Conservation (phyloP, 2,329 filamentous ascomycete genomes). For the Microcera coccophila region DNA sequence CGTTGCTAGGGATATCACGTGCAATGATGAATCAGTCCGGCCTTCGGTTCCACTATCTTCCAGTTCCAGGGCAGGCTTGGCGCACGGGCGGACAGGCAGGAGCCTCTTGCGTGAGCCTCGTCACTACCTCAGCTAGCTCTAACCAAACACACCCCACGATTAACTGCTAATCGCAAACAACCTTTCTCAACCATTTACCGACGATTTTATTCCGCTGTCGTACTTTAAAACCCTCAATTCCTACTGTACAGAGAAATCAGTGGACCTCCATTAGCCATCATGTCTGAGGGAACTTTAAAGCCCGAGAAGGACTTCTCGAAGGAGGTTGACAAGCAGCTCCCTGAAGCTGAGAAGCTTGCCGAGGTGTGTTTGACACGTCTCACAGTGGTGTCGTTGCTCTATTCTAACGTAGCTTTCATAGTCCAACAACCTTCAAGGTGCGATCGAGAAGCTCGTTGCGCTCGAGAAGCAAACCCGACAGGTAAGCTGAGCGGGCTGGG, state of each 20-base stretch:
- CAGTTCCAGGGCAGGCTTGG: slow-evolving; percentile 15
- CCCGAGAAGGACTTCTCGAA: slow-evolving; percentile 99
- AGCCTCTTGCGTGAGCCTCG: slow-evolving; percentile 37
- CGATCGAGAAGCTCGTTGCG: slow-evolving; percentile 86
- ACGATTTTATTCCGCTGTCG: too few relatives aligned
- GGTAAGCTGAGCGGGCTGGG: slow-evolving; percentile 47
- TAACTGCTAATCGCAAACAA: slow-evolving; percentile 20
- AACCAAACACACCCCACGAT: slow-evolving; percentile 24
- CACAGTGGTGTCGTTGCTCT: not conserved
- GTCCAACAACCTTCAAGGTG: slow-evolving; percentile 67
- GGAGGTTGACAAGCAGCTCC: slow-evolving; percentile 87
- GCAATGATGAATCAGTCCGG: not conserved
- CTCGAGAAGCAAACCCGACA: slow-evolving; percentile 98
- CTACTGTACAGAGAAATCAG: too few relatives aligned
- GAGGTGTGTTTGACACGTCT: slow-evolving; percentile 71
- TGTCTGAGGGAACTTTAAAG: slow-evolving; percentile 82
- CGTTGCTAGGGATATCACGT: not conserved
- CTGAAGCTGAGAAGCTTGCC: slow-evolving; percentile 84
- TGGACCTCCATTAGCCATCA: slow-evolving; percentile 36
- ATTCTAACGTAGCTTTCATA: slow-evolving; percentile 41
- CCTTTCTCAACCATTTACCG: slow-evolving; percentile 11
- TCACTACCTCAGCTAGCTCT: slow-evolving; percentile 29
- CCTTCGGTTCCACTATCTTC: slow-evolving; percentile 6
- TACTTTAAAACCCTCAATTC: too few relatives aligned
- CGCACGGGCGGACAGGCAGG: slow-evolving; percentile 32